Percentiles rank a stretch among this genome's conserved stretches.
phyloP scores from a whole-genome alignment of 2,329 filamentous ascomycete species.

The Teratosphaeria destructans region DNA sequence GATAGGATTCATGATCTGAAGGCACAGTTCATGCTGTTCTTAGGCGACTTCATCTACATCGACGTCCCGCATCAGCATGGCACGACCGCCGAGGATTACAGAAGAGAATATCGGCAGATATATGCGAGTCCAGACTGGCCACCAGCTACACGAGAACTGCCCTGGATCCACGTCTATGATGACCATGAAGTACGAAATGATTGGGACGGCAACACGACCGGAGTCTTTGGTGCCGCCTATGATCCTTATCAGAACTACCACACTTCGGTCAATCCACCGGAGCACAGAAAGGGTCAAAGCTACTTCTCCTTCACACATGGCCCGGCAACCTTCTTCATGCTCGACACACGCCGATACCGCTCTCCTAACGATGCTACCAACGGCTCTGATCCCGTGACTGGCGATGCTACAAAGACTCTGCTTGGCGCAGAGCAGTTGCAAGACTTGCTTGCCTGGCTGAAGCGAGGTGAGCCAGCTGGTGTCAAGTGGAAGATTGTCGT shows the following conservation, averaged over 20 bases:
- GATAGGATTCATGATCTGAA: slow-evolving; percentile 60
- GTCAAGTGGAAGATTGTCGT: slow-evolving; percentile 91
- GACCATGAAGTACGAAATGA: slow-evolving; percentile 96
- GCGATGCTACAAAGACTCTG: slow-evolving; percentile 60
- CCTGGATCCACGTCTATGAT: slow-evolving; percentile 94
- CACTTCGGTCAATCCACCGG: slow-evolving; percentile 69
- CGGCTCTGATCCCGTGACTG: slow-evolving; percentile 43
- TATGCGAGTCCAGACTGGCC: slow-evolving; percentile 92
- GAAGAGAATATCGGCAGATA: slow-evolving; percentile 87
- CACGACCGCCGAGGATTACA: slow-evolving; percentile 61
- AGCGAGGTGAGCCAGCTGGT: slow-evolving; percentile 59
- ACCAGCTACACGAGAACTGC: slow-evolving; percentile 63
- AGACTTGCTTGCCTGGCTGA: slow-evolving; percentile 70
- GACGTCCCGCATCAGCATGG: slow-evolving; percentile 80
- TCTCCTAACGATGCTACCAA: slow-evolving; percentile 53
- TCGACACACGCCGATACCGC: slow-evolving; percentile 83
- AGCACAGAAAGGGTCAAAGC: slow-evolving; percentile 49
- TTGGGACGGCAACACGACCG: slow-evolving; percentile 73
- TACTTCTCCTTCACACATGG: slow-evolving; percentile 88
- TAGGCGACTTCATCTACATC: slow-evolving; percentile 82
- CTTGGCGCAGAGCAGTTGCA: slow-evolving; percentile 68
- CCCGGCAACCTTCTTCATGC: slow-evolving; percentile 85
- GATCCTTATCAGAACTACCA: slow-evolving; percentile 87
- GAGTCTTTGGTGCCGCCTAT: slow-evolving; percentile 66
- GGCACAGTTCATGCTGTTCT: slow-evolving; percentile 61